These are phyloP conservation scores for Setaria viridis DNA, from an alignment of 202 grass and related monocot species.

Conservation along the genomic window DNA sequence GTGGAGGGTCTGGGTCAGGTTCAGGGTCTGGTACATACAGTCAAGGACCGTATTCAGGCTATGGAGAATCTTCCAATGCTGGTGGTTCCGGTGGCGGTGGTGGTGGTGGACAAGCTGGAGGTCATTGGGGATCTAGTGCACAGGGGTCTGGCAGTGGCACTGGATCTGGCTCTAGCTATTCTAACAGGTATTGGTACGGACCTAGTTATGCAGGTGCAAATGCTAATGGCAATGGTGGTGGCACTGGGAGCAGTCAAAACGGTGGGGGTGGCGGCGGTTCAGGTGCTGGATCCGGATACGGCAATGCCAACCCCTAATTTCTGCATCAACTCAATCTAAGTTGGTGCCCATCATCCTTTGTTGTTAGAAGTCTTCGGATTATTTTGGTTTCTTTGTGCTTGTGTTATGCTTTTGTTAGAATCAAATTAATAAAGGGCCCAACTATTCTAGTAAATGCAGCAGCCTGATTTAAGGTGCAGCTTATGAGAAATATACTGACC, in stretches of 20 bases:
- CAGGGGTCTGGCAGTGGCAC: conserved; percentile 1
- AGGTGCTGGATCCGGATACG: conserved; percentile 31
- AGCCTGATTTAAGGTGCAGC: background rate
- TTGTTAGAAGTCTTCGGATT: background rate
- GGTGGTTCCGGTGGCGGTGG: conserved; percentile 33
- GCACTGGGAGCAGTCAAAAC: background rate
- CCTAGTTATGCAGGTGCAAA: background rate
- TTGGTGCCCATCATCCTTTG: background rate
- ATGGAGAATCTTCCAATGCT: background rate
- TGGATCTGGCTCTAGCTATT: background rate
- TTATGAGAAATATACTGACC: background rate
- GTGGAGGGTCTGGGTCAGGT: background rate
- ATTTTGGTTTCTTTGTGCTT: background rate
- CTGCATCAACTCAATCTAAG: background rate
- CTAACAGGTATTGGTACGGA: background rate
- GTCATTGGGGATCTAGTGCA: background rate
- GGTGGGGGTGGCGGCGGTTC: background rate
- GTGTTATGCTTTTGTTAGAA: background rate
- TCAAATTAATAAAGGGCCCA: conserved; percentile 5
- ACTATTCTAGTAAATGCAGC: background rate
- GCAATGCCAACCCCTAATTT: background rate
- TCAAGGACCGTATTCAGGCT: background rate
- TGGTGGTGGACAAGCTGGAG: background rate
- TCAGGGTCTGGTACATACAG: background rate
- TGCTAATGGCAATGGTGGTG: conserved; percentile 25